Conservation (phyloP, 306 rosid species). For the Cyclanthera cordifolia region DNA sequence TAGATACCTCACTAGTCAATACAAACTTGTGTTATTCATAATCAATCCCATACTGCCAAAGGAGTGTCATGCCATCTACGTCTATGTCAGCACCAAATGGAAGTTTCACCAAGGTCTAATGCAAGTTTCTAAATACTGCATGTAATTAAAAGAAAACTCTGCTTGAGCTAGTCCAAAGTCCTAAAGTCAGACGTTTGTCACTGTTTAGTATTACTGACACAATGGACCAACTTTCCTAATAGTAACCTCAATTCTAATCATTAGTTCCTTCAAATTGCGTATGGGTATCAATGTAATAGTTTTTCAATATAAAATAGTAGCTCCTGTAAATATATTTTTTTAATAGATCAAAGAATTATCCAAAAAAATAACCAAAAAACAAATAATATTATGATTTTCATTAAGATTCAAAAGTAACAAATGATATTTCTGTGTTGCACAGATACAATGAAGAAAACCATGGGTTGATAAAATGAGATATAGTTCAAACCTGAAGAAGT, state of each 20-base stretch:
- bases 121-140: background rate
- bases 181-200: background rate
- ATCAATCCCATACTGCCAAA: background rate
- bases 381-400: no score
- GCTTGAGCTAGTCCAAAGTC: background rate
- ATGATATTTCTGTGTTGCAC: background rate
- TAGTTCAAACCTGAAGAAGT: constrained; percentile 67
- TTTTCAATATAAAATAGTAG: background rate
- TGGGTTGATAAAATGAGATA: constrained; percentile 6
- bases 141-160: background rate
- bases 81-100: background rate
- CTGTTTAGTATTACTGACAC: background rate
- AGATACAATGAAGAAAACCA: constrained; percentile 10
- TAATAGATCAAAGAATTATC: background rate
- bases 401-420: background rate
- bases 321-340: background rate
- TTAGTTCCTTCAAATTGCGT: background rate
- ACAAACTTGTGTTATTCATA: background rate
- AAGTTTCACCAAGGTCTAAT: background rate
- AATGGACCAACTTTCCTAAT: background rate
- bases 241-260: background rate
- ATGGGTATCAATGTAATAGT: background rate
- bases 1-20: background rate
- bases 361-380: background rate
- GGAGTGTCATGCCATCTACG: background rate